Base-by-base conservation (phyloP, 2,329 filamentous ascomycete species). In the Colletotrichum caudatum region DNA sequence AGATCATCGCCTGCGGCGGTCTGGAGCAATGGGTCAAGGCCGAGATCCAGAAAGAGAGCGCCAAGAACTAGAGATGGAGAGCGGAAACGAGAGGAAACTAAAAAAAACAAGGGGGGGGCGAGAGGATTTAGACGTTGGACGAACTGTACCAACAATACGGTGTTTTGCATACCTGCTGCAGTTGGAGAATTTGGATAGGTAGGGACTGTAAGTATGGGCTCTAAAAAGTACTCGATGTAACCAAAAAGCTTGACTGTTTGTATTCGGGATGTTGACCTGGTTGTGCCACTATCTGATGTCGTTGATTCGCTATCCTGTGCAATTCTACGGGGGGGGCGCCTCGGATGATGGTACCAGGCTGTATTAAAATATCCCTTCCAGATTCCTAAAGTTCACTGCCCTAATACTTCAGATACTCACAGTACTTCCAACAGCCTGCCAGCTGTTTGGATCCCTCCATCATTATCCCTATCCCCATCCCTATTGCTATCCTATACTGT, bases 21-120 rank as follows among this genome's bases (percentile, higher is more conserved):
- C 78, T 97, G 72, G 93, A 95, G 85, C 91, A 90, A 74, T 97
- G 94, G 94, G 92, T 96, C 12, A 92, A 92, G 86, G 85, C 87
- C 68, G 86, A 93, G 79, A 92, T 94, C 41, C n/a, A 26, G 50
- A 62, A 62, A 16, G 56, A 44, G n/a, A 20, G 23, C 16, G 41
- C 46, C 7, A 48, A 23, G 1, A 48, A 48, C 46, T 48, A 48
- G 41, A 23, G 26, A 35, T 11, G n/a, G 3, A 44, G 4, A 14
- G 11, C 7, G 39, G 11, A 29, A 26, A 37, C 14, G 39, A 48
- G 41, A 26, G 14, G 7, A 54, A 5, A n/a, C 3, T 1, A 11
- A 33, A n/a, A 11, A 7, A n/a, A n/a, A n/a, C n/a, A n/a, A n/a
- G n/a, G n/a, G n/a, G n/a, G 16, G 26, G 51, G 5, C 18, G 14